A percentile compares a stretch with the other conserved stretches of the same genome.
These are phyloP conservation scores for Berkeleyomyces basicola DNA, from an alignment of 2,329 filamentous ascomycete genomes.

Conservation along the genomic window DNA sequence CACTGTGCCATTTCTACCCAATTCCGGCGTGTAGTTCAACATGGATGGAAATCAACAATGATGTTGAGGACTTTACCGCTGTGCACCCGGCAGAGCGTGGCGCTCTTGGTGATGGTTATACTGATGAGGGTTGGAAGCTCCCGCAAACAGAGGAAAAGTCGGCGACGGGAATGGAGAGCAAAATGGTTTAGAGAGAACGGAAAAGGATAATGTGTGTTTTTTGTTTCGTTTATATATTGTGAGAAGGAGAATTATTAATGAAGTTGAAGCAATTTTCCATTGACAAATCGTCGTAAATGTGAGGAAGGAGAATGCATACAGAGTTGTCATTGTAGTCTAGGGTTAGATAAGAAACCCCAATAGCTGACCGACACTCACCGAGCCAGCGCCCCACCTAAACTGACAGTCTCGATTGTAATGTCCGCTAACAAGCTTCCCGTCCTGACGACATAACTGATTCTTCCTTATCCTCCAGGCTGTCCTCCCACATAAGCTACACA, in stretches of 20 bases:
- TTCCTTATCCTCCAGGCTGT: background rate
- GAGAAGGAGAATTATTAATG: background rate
- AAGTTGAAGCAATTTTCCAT: background rate
- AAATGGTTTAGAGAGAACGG: background rate
- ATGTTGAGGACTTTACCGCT: conserved; percentile 36
- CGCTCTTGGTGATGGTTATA: conserved; percentile 20
- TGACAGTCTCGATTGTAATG: background rate
- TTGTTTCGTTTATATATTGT: background rate
- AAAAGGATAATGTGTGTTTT: background rate
- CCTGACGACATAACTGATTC: too few relatives aligned
- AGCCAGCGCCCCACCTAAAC: background rate
- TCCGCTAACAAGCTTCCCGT: too few relatives aligned
- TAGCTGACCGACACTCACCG: background rate
- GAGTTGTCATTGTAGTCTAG: too few relatives aligned
- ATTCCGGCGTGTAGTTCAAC: conserved; percentile 55
- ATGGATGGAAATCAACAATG: conserved; percentile 63
- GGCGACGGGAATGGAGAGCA: background rate
- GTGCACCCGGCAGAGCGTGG: conserved; percentile 24
- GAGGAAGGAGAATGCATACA: too few relatives aligned
- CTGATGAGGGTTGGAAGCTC: conserved; percentile 22
- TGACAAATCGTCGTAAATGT: too few relatives aligned
- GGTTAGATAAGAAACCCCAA: too few relatives aligned
- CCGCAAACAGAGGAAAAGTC: conserved; percentile 13
- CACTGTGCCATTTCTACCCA: conserved; percentile 50
- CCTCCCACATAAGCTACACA: background rate